Evolutionary conservation across 2,329 filamentous ascomycete genomes (phyloP), one percentile per base, ranked within the genome.

Genomic region (Colletotrichum musicola): DNA sequence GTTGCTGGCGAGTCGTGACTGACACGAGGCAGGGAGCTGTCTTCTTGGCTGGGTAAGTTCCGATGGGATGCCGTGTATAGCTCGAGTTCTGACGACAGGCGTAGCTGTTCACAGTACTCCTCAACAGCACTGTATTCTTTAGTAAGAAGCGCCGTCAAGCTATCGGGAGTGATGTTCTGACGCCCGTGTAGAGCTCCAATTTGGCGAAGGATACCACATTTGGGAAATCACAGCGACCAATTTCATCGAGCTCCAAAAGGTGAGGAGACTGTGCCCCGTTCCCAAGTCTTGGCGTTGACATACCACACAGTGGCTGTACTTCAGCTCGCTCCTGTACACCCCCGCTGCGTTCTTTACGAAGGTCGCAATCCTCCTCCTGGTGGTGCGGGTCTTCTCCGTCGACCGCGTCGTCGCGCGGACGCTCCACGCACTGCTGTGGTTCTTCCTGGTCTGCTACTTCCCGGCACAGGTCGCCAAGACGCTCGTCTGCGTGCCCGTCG

Each of bases 341-440:
- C 75, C 76, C 18, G 71, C 75, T 10, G 72, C 76, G 0, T 78
- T 71, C 70, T 74, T 74, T 59, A 76, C 74, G 44, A 78, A 80
- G 69, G 63, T 74, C 18, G 75, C 78, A 9, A 71, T 77, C 18
- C 69, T 77, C 44, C 70, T 80, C 6, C 70, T 79, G 44, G 76
- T 77, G 13, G 72, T 75, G 4, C 73, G 77, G 14, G 74, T 79
- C 3, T 79, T 78, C 64, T 65, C 76, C 10, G 72, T 77, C n/a
- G 69, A 72, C 54, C 38, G 54, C n/a, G 54, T 57, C 4, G 72
- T 77, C 4, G 69, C 74, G 49, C 63, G 70, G 46, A 63, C 72
- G 62, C 74, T 79, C 62, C 71, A 75, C 61, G 27, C 71, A 40
- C 76, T 78, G 65, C 71, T 77, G 60, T 27, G 57, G 40, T 56